Evolutionary conservation across 2,329 filamentous ascomycete species (phyloP), one percentile per base, ranked within the genome.

Genomic region (Triangularia setosa): DNA sequence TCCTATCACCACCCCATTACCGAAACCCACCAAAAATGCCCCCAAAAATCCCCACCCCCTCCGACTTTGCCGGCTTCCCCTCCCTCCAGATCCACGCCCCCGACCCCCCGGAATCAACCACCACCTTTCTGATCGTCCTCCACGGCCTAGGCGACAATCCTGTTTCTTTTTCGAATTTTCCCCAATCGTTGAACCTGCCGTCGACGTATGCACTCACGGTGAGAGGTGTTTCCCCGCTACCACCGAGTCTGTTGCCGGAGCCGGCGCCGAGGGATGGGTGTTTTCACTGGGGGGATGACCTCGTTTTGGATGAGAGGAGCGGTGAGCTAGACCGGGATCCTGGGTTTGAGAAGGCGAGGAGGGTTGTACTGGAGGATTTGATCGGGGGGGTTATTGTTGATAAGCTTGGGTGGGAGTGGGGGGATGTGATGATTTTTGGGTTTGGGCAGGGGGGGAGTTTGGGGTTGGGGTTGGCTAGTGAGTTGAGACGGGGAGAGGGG

Each of bases 131-230:
- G 67, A 79, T 96, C 73, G 84, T 96, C 60, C 86, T 96, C 64
- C 93, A 96, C 76, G 92, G 92, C 68, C 84, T 96, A 12, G 93
- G 93, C 67, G 93, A 96, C 78, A 87, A 84, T 33, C 84, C 91
- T 65, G 72, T 75, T 2, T 82, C 90, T 35, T 96, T 95, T 75
- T 83, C 85, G 65, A 78, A 79, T 54, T 90, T 96, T 66, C 91
- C 88, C 21, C 80, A 81, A 63, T 87, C 86, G 69, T 78, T 96
- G 66, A 81, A 84, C 66, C 85, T 96, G 2, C 92, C 92, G 0
- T 90, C 93, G 72, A 93, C 93, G 60, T 84, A 88, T 63, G 87
- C 87, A 71, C 84, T 97, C 61, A 85, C 91, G 6, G 80, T 96
- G 52, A 90, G 90, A 72, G 93, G 88, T 0, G 87, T 90, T 0